Base-by-base conservation (phyloP, 441 rosid genomes). In the Aquilaria agallochum region DNA sequence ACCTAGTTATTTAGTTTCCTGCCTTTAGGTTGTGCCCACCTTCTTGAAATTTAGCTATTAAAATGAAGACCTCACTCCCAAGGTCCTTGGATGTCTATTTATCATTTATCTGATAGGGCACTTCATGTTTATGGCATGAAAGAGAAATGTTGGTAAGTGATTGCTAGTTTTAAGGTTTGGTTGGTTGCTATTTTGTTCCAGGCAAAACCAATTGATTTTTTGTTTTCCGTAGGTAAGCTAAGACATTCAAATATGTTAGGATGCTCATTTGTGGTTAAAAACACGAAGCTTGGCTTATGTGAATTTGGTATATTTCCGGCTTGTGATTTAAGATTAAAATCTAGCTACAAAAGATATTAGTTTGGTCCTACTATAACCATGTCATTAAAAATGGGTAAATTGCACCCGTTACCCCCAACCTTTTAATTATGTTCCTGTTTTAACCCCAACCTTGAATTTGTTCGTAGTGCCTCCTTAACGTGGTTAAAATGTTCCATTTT, bases 211-310 rank as follows among this genome's bases (percentile, higher is more conserved):
- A 20, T 20, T 20, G 27, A 20, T 40, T 54, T 48, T 3, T 36
- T 64, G 47, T 59, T 65, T 65, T 59, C 64, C 75, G 83, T 81
- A 85, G 87, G 36, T 84, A 64, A 82, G 60, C 67, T 68, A 15
- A 55, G 69, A 27, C 50, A 20, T 66, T 31, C 55, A 33, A 49
- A 11, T 56, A 61, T 50, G 63, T 31, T 9, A 72, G 50, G 69
- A 53, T 60, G 70, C 64, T 47, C 45, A 10, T 56, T 63, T 60
- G 74, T 68, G 47, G 48, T 27, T 12, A 20, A 54, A 46, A 10
- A 15, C 3, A 62, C 71, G 72, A 51, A 67, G 72, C 57, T 67
- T 40, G 45, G 81, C 69, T 67, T 69, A 65, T 73, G 33, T 68
- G 48, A 53, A 68, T 55, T 12, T 20, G 27, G 46, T 76, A 60